Percentiles rank a stretch among this genome's conserved stretches.
Conservation (phyloP, 2,329 filamentous ascomycete species). For the Macrophomina phaseolina region DNA sequence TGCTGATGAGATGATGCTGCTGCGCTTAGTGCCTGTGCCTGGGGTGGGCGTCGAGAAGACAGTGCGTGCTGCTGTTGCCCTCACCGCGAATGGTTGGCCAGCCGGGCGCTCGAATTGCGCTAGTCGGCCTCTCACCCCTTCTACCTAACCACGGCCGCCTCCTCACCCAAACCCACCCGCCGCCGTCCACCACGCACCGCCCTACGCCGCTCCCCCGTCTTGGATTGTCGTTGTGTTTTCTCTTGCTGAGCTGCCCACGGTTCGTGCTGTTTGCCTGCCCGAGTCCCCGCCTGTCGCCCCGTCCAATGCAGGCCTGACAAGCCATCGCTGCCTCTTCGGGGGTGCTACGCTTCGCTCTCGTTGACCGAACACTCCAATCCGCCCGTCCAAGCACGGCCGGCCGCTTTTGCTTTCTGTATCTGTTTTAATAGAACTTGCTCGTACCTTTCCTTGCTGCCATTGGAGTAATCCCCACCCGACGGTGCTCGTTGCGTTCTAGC, state of each 20-base stretch:
- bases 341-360: slow-evolving; percentile 24
- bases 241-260: slow-evolving; percentile 13
- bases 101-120: slow-evolving; percentile 21
- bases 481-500: slow-evolving; percentile 28
- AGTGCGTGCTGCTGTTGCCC: neutral
- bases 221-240: slow-evolving; percentile 25
- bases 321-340: slow-evolving; percentile 27
- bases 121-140: slow-evolving; percentile 23
- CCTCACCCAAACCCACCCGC: slow-evolving; percentile 24
- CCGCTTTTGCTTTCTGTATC: slow-evolving; percentile 42
- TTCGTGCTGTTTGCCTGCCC: slow-evolving; percentile 24
- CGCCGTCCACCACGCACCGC: slow-evolving; percentile 16
- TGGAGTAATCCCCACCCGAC: slow-evolving; percentile 37
- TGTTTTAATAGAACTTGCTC: slow-evolving; percentile 45
- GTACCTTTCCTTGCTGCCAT: slow-evolving; percentile 35
- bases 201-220: slow-evolving; percentile 16
- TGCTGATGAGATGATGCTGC: neutral
- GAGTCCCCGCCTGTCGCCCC: slow-evolving; percentile 17
- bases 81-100: slow-evolving; percentile 11
- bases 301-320: slow-evolving; percentile 29
- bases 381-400: slow-evolving; percentile 31
- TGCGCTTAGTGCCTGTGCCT: neutral
- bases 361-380: slow-evolving; percentile 20
- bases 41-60: too few relatives aligned
- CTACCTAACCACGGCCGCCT: slow-evolving; percentile 24